phyloP scores from a whole-genome alignment of 148 eudicot genomes.

The Suaeda aralocaspica region DNA sequence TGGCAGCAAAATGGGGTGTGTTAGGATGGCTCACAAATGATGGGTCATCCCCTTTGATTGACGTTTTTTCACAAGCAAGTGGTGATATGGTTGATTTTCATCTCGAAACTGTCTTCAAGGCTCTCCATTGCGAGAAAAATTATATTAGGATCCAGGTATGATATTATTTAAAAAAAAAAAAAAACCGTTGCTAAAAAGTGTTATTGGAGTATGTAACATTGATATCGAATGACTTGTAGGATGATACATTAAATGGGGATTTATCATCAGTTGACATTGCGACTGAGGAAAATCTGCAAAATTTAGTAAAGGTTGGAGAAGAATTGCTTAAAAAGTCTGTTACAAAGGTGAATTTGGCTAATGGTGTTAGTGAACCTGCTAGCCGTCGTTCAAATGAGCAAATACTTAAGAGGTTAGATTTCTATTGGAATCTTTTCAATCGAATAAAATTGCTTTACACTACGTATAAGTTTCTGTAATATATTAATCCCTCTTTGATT shows the following conservation, averaged over 20 bases:
- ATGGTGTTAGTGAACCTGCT: slow-evolving; percentile 27
- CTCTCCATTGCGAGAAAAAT: slow-evolving; percentile 35
- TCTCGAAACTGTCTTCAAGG: slow-evolving; percentile 30
- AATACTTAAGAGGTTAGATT: slow-evolving; percentile 28
- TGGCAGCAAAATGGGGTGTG: slow-evolving; percentile 34
- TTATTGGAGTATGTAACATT: no score
- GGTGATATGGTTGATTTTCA: slow-evolving; percentile 47
- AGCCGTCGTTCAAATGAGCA: slow-evolving; percentile 31
- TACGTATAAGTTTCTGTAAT: no score
- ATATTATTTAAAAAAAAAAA: background rate
- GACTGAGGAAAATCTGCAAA: slow-evolving; percentile 32
- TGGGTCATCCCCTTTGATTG: slow-evolving; percentile 35
- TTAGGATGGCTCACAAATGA: slow-evolving; percentile 33
- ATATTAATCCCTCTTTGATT: no score
- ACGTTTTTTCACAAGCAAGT: slow-evolving; percentile 38
- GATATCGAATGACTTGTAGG: no score
- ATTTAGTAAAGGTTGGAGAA: slow-evolving; percentile 39
- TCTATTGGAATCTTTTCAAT: background rate
- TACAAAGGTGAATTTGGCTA: slow-evolving; percentile 29
- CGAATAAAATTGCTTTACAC: no score
- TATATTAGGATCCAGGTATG: slow-evolving; percentile 43
- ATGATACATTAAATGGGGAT: slow-evolving; percentile 34
- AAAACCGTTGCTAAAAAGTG: no score
- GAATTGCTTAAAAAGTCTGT: slow-evolving; percentile 29
- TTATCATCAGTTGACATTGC: slow-evolving; percentile 35